phyloP scores from a whole-genome alignment of 2,329 filamentous ascomycete species.

The Aspergillus alliaceus region DNA sequence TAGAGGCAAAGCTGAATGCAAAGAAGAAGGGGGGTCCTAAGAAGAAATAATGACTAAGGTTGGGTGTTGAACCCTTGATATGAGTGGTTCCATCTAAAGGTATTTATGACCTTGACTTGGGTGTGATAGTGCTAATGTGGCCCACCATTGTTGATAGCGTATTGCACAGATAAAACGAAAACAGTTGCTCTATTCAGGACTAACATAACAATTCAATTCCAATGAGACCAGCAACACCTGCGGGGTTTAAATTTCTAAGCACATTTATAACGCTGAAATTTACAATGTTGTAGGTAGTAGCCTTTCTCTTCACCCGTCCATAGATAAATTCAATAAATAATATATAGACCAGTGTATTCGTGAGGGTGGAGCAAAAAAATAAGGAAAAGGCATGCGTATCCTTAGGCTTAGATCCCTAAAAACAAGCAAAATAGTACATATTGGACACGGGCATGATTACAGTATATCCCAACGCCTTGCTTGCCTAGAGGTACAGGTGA shows the following conservation, averaged over 20 bases:
- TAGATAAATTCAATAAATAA: not conserved
- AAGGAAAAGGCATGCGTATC: not conserved
- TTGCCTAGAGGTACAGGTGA: constrained; percentile 6
- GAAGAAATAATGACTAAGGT: constrained; percentile 15
- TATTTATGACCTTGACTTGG: not conserved
- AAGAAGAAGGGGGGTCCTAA: constrained; percentile 30
- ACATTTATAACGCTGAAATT: not conserved
- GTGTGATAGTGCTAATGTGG: not conserved
- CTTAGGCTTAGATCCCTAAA: not conserved
- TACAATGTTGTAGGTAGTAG: not conserved
- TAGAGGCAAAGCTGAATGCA: constrained; percentile 43
- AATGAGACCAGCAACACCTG: too few species aligned
- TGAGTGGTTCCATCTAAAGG: not conserved
- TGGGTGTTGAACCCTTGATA: not conserved
- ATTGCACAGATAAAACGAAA: not conserved
- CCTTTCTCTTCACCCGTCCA: not conserved
- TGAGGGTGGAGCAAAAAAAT: not conserved
- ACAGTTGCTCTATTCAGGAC: not conserved
- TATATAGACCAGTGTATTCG: too few species aligned
- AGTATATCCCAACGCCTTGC: constrained; percentile 29
- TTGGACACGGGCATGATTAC: not conserved
- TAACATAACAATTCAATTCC: not conserved
- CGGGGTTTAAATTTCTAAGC: too few species aligned
- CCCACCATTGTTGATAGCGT: not conserved
- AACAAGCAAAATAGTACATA: not conserved